phyloP scores from a whole-genome alignment of 805 yeast genomes.

The Tetrapisispora nanseiensis region DNA sequence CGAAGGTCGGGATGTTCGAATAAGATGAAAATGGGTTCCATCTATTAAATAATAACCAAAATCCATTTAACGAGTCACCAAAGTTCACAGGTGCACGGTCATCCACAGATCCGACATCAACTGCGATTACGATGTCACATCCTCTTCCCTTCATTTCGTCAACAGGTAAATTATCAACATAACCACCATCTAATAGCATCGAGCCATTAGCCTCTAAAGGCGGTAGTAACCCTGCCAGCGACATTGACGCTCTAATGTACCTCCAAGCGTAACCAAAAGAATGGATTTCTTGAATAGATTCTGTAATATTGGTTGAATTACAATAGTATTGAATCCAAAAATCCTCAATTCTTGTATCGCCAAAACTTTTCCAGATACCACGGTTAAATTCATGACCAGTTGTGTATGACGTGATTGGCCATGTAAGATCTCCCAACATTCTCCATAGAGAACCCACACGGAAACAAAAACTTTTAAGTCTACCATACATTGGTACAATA shows the following conservation, averaged over 20 bases:
- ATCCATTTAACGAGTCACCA: conserved; percentile 88
- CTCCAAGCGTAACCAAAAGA: conserved; percentile 92
- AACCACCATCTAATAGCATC: conserved; percentile 94
- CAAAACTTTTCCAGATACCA: conserved; percentile 95
- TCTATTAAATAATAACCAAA: conserved; percentile 80
- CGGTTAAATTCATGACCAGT: conserved; percentile 96
- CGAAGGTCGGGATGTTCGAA: conserved; percentile 87
- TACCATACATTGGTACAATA: conserved; percentile 80
- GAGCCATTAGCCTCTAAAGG: conserved; percentile 76
- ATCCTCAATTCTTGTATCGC: conserved; percentile 87
- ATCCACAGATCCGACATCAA: conserved; percentile 92
- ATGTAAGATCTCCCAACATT: conserved; percentile 70
- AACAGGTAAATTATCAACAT: conserved; percentile 88
- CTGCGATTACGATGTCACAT: conserved; percentile 78
- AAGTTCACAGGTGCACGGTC: conserved; percentile 82
- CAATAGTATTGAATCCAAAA: conserved; percentile 87
- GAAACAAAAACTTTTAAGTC: conserved; percentile 77
- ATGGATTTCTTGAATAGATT: conserved; percentile 91
- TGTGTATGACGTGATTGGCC: conserved; percentile 88
- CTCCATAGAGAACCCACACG: conserved; percentile 84
- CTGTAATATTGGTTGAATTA: conserved; percentile 90
- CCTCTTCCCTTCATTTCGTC: conserved; percentile 85
- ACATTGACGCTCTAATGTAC: conserved; percentile 91
- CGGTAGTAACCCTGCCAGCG: conserved; percentile 87
- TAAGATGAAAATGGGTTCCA: conserved; percentile 83